Percentiles rank a stretch among this genome's conserved stretches.
Conservation (phyloP, 805 yeast species). For the Barnettozyma pratensis region DNA sequence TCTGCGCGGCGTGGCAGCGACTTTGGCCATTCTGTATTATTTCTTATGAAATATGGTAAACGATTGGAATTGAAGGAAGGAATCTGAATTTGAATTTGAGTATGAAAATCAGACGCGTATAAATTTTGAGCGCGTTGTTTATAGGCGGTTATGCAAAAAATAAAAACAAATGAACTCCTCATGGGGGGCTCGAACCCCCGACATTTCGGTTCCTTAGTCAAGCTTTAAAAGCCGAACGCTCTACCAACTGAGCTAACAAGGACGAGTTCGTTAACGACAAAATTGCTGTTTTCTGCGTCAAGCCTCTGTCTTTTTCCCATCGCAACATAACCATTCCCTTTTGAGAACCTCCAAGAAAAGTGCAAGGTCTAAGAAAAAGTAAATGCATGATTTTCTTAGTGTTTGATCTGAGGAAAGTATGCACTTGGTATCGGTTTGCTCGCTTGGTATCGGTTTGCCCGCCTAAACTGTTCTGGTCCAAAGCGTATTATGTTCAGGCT, state of each 20-base stretch:
- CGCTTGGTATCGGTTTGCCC: no score
- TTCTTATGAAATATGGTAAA: no score
- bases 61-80: no score
- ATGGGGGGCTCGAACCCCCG: slow-evolving; percentile 5
- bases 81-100: neutral
- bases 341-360: no score
- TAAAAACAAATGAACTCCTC: slow-evolving; percentile 1
- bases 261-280: slow-evolving; percentile 8
- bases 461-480: no score
- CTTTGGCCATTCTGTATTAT: neutral
- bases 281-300: neutral
- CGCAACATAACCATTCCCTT: no score
- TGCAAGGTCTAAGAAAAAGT: no score
- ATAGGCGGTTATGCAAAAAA: neutral
- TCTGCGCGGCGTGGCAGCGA: slow-evolving; percentile 3
- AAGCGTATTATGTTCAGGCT: no score
- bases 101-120: neutral
- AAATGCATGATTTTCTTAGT: no score
- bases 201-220: neutral
- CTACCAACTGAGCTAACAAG: slow-evolving; percentile 16
- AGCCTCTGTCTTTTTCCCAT: no score
- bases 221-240: slow-evolving; percentile 12
- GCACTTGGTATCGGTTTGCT: no score
- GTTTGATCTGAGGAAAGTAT: no score
- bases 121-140: neutral